These are phyloP conservation scores for Castanea mollissima DNA, from an alignment of 306 rosid genomes.

Conservation along the genomic window DNA sequence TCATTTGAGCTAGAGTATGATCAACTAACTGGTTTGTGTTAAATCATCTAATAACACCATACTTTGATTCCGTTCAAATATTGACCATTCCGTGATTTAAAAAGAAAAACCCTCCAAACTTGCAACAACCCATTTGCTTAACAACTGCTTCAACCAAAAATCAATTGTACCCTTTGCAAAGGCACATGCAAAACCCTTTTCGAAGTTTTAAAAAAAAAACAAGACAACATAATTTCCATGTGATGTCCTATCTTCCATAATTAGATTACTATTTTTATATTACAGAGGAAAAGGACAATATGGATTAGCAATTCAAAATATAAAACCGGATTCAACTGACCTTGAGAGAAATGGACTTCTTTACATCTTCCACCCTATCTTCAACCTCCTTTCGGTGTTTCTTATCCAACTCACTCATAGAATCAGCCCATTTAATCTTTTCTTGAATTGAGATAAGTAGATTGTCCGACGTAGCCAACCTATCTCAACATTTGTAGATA, in stretches of 20 bases:
- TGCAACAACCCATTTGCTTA: not conserved
- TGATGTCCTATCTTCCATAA: slow-evolving; percentile 4
- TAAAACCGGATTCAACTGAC: slow-evolving; percentile 71
- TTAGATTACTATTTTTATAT: not conserved
- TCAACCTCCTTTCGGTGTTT: slow-evolving; percentile 88
- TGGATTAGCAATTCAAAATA: not conserved
- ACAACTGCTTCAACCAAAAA: not conserved
- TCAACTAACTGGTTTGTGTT: too few species aligned
- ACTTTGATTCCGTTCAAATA: not conserved
- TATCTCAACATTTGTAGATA: slow-evolving; percentile 35
- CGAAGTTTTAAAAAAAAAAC: not conserved
- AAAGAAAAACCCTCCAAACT: not conserved
- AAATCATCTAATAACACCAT: too few species aligned
- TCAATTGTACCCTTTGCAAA: not conserved
- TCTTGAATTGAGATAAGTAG: slow-evolving; percentile 87
- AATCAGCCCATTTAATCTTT: slow-evolving; percentile 93
- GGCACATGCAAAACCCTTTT: not conserved
- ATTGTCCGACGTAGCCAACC: slow-evolving; percentile 83
- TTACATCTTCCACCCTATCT: slow-evolving; percentile 83
- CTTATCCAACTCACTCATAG: slow-evolving; percentile 77
- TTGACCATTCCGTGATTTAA: too few species aligned
- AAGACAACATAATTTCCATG: not conserved
- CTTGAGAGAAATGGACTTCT: slow-evolving; percentile 74
- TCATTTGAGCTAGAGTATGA: too few species aligned
- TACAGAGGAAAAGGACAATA: not conserved